Evolutionary conservation across 805 yeast genomes (phyloP), one percentile per base, ranked within the genome.

Genomic region (Cyberlindnera japonica): DNA sequence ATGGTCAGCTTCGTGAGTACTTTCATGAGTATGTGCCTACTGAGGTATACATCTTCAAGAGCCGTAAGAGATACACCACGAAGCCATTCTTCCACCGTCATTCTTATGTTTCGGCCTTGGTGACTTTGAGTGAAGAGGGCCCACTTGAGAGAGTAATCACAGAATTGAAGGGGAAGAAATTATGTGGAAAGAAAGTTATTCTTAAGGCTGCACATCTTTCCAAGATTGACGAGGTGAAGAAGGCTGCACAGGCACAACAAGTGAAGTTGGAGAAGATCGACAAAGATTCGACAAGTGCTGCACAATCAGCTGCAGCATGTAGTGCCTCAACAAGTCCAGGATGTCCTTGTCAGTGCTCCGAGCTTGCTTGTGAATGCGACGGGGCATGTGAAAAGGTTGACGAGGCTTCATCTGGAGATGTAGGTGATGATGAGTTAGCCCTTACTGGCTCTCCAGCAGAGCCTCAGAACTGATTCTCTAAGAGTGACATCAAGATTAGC

Each of bases 21-120:
- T 74, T 75, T 43, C 55, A 61, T 16, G 72, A 62, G 1, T 77
- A 59, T 54, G 55, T 57, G 11, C 78, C 81, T 10, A 62, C 63
- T 25, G 74, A 69, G 31, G 67, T 76, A 28, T 71, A 68, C 55
- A 65, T 77, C 31, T 72, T 68, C 52, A 71, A 67, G 50, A 65
- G 65, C 28, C 63, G 62, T 28, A 51, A 48, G 35, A 45, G 50
- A 40, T 51, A 54, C 30, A 49, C 49, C 23, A 34, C 32, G 36
- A 48, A 46, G 54, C 29, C 53, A 51, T 39, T 47, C 37, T 60
- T 36, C 18, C 65, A 63, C 34, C 63, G 63, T 32, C 60, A 60
- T 33, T 50, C 14, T 15, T 18, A 60, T 38, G 69, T 70, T 12
- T 70, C 74, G 37, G 87, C 85, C 37, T 70, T 72, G 62, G 73